A percentile compares a stretch with the other conserved stretches of the same genome.
These are phyloP conservation scores for Agaricus sinodeliciosus DNA, from an alignment of 768 basidiomycete species.

Conservation along the genomic window DNA sequence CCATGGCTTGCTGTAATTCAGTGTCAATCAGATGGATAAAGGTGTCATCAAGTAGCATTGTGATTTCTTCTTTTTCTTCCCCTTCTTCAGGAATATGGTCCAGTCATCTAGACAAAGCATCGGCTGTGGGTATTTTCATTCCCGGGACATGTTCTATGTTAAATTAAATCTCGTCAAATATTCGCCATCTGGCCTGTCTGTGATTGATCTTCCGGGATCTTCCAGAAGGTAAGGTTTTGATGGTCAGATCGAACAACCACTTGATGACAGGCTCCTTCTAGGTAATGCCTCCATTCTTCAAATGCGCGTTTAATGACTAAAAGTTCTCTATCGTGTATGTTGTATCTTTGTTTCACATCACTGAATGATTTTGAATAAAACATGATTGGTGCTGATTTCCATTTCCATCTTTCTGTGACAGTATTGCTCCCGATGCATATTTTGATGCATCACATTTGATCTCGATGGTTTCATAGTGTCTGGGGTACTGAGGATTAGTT, in stretches of 20 bases:
- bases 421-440: conserved; percentile 6
- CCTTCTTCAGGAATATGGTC: conserved; percentile 12
- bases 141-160: conserved; percentile 24
- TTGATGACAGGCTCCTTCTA: background rate
- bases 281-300: conserved; percentile 10
- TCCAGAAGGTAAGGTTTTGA: conserved; percentile 1
- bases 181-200: conserved; percentile 18
- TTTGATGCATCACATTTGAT: background rate
- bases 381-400: background rate
- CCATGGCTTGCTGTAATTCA: conserved; percentile 11
- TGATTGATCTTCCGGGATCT: conserved; percentile 20
- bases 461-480: too few relatives aligned
- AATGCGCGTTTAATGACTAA: background rate
- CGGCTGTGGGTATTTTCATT: conserved; percentile 10
- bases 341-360: background rate
- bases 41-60: conserved; percentile 9
- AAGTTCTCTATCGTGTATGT: background rate
- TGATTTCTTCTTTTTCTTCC: conserved; percentile 12
- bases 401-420: background rate
- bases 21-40: conserved; percentile 12
- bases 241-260: background rate
- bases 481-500: too few relatives aligned
- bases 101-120: conserved; percentile 13
- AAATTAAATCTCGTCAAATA: conserved; percentile 22
- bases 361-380: conserved; percentile 6